Evolutionary conservation across 2,329 filamentous ascomycete species (phyloP), one percentile per base, ranked within the genome.

Genomic region (Aureobasidium sp.): DNA sequence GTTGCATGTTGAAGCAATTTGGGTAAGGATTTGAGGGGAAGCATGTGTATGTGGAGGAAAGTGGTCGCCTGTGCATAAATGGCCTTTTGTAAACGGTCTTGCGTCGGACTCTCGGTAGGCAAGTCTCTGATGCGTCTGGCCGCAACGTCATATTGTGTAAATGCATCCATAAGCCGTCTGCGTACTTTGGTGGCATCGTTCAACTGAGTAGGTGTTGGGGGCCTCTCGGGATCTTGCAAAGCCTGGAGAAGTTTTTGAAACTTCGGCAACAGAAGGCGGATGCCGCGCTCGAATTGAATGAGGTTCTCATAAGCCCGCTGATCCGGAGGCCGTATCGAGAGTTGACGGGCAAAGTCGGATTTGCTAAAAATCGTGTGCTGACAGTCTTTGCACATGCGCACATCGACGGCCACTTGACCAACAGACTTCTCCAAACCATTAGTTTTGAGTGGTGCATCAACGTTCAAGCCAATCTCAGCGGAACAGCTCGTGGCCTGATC

Each of bases 351-450:
- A 70, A 96, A 96, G 71, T 96, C 91, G 41, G 87, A 84, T 68
- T 88, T 87, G 56, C 83, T 83, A 73, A 90, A 90, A 22, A 90
- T 75, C 0, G 84, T 89, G 36, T 82, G 76, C 66, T 83, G 91
- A 78, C 94, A 99, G 62, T 95, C 91, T 69, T 88, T 89, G 75
- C 94, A 99, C 83, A 99, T 93, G 45, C 94, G 86, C 17, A 99
- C 79, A 70, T 96, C 90, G 47, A 97, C 76, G 60, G 84, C 86
- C 45, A 95, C 73, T 65, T 87, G 82, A 20, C 62, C 66, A 15
- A 76, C 77, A 71, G 80, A 66, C 68, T 79, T 77, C 66, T 78
- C 73, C 64, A 76, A 70, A 25, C 64, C 37, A 25, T 68, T 70
- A 57, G 73, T 70, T 65, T 73, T 64, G 47, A 68, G 74, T 70